These are phyloP conservation scores for Fusarium protoensiforme DNA, from an alignment of 2,329 filamentous ascomycete species.

Conservation along the genomic window DNA sequence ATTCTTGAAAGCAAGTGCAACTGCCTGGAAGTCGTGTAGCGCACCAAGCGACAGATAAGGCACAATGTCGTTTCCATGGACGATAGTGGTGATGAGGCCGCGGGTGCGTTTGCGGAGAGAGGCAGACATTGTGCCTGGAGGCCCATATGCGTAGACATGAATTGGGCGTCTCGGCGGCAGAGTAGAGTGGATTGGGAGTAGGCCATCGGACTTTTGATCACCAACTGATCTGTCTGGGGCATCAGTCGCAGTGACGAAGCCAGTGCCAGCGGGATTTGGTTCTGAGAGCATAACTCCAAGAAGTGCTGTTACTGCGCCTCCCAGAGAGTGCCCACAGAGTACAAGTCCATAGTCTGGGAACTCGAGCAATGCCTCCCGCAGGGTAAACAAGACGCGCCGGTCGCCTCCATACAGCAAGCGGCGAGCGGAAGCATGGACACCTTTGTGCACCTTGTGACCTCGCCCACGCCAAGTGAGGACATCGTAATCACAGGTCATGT, in stretches of 20 bases:
- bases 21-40: slow-evolving; percentile 78
- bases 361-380: slow-evolving; percentile 73
- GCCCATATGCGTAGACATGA: slow-evolving; percentile 83
- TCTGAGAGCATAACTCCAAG: slow-evolving; percentile 78
- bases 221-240: slow-evolving; percentile 57
- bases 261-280: slow-evolving; percentile 63
- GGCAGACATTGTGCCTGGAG: slow-evolving; percentile 77
- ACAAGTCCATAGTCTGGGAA: slow-evolving; percentile 77
- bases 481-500: slow-evolving; percentile 80
- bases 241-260: slow-evolving; percentile 70
- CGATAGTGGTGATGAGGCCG: slow-evolving; percentile 78
- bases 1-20: slow-evolving; percentile 77
- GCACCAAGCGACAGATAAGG: slow-evolving; percentile 79
- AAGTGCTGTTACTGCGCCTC: slow-evolving; percentile 75
- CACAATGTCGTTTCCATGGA: slow-evolving; percentile 79
- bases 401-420: slow-evolving; percentile 75
- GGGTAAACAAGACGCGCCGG: slow-evolving; percentile 72
- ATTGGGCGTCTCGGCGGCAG: slow-evolving; percentile 77
- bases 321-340: slow-evolving; percentile 75
- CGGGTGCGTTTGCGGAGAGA: slow-evolving; percentile 76
- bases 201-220: slow-evolving; percentile 42
- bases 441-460: slow-evolving; percentile 78
- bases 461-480: slow-evolving; percentile 71
- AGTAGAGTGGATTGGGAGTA: slow-evolving; percentile 52
- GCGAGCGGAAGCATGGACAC: slow-evolving; percentile 77